A percentile compares a stretch with the other conserved stretches of the same genome.
These are phyloP conservation scores for Skeletonema potamos DNA, from an alignment of 108 stramenopile species.

Conservation along the genomic window DNA sequence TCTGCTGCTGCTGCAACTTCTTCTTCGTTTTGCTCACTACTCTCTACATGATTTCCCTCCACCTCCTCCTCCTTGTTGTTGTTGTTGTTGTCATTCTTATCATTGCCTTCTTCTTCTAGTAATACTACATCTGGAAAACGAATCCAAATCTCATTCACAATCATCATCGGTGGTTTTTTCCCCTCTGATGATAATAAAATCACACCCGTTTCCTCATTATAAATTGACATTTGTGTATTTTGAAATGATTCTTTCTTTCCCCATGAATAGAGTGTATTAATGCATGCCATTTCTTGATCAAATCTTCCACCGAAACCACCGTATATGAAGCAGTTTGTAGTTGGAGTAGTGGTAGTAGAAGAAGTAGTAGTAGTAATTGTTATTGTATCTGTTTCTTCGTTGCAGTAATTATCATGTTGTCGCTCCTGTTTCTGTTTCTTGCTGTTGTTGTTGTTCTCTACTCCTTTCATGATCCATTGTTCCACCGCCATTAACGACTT, in stretches of 20 bases:
- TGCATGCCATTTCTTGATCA: slow-evolving; percentile 86
- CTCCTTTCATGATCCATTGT: too few species aligned
- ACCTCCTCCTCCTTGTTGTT: too few species aligned
- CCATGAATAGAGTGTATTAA: slow-evolving; percentile 75
- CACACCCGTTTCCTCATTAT: slow-evolving; percentile 75
- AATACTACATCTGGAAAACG: slow-evolving; percentile 28
- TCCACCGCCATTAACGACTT: slow-evolving; percentile 49
- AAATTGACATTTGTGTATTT: slow-evolving; percentile 54
- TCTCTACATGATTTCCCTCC: too few species aligned
- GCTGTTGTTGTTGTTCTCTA: slow-evolving; percentile 24
- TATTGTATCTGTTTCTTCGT: not conserved
- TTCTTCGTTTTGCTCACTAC: not conserved
- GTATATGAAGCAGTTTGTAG: slow-evolving; percentile 54
- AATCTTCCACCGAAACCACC: slow-evolving; percentile 89
- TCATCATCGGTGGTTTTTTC: too few species aligned
- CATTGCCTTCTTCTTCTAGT: not conserved
- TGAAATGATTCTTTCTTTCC: slow-evolving; percentile 34
- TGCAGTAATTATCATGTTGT: not conserved
- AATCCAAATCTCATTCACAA: slow-evolving; percentile 49
- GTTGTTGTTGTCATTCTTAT: not conserved
- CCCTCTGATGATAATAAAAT: slow-evolving; percentile 60
- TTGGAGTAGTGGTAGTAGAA: too few species aligned
- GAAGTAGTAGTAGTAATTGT: too few species aligned
- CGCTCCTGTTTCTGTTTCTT: not conserved
- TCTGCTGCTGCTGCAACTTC: too few species aligned